These are phyloP conservation scores for Camelina laxa DNA, from an alignment of 345 rosid species.

Conservation along the genomic window DNA sequence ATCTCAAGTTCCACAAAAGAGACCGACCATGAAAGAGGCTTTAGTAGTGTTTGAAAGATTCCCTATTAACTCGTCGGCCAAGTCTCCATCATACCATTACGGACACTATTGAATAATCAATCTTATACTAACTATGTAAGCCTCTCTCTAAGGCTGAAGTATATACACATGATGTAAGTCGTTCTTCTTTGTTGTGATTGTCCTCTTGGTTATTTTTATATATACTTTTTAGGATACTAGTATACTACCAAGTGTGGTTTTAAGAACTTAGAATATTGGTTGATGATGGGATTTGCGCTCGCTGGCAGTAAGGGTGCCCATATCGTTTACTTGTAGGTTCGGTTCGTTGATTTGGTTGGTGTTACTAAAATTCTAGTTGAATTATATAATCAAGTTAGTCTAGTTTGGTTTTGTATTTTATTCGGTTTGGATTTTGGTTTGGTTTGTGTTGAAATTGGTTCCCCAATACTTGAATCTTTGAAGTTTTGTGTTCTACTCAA, in stretches of 20 bases:
- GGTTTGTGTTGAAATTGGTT: too few relatives aligned
- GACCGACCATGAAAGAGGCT: slow-evolving; percentile 88
- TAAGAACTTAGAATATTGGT: not conserved
- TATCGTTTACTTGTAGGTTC: too few relatives aligned
- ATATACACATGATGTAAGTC: slow-evolving; percentile 37
- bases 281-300: not conserved
- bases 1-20: slow-evolving; percentile 81
- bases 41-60: slow-evolving; percentile 71
- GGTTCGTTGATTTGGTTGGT: too few relatives aligned
- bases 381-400: too few relatives aligned
- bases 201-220: not conserved
- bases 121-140: slow-evolving; percentile 34
- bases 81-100: slow-evolving; percentile 42
- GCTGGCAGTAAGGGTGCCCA: too few relatives aligned
- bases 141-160: slow-evolving; percentile 25
- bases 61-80: slow-evolving; percentile 47
- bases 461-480: too few relatives aligned
- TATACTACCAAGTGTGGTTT: slow-evolving; percentile 7
- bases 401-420: too few relatives aligned
- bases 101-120: slow-evolving; percentile 29
- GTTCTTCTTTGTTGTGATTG: not conserved
- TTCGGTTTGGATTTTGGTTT: too few relatives aligned
- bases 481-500: too few relatives aligned
- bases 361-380: too few relatives aligned
- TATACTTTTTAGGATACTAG: slow-evolving; percentile 29